phyloP scores from a whole-genome alignment of 2,329 filamentous ascomycete genomes.

The Hyphodiscus sp. region DNA sequence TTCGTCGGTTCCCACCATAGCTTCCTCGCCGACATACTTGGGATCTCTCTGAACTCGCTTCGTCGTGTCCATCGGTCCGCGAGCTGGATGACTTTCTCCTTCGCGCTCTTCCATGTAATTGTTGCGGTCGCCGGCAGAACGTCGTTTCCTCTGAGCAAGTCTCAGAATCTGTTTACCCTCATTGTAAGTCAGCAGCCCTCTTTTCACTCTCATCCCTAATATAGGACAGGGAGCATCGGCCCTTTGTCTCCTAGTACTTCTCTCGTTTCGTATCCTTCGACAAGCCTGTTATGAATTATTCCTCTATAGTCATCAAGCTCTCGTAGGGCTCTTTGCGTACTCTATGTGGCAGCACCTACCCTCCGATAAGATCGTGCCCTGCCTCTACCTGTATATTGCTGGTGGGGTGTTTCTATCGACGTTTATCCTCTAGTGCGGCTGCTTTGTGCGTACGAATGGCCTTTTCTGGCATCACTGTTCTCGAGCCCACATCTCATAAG shows the following conservation, averaged over 20 bases:
- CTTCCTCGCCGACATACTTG: neutral
- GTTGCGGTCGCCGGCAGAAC: neutral
- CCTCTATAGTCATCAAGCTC: too few species aligned
- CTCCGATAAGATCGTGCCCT: neutral
- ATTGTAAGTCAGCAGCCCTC: neutral
- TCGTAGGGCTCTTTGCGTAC: too few species aligned
- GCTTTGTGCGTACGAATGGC: neutral
- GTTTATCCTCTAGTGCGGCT: neutral
- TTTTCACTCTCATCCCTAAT: neutral
- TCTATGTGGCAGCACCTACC: neutral
- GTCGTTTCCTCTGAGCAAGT: neutral
- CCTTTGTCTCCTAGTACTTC: too few species aligned
- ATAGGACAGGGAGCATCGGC: neutral
- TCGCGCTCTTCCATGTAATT: neutral
- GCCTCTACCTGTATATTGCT: neutral
- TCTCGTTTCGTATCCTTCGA: too few species aligned
- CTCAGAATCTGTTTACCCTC: neutral
- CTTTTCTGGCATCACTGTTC: neutral
- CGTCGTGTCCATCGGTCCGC: neutral
- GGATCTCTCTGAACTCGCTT: neutral
- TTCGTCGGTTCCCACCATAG: neutral
- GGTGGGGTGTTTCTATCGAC: neutral
- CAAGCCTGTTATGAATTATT: too few species aligned
- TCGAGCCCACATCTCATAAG: neutral
- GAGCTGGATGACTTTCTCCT: neutral